phyloP scores from a whole-genome alignment of 2,329 filamentous ascomycete species.

The Didymella glomerata region DNA sequence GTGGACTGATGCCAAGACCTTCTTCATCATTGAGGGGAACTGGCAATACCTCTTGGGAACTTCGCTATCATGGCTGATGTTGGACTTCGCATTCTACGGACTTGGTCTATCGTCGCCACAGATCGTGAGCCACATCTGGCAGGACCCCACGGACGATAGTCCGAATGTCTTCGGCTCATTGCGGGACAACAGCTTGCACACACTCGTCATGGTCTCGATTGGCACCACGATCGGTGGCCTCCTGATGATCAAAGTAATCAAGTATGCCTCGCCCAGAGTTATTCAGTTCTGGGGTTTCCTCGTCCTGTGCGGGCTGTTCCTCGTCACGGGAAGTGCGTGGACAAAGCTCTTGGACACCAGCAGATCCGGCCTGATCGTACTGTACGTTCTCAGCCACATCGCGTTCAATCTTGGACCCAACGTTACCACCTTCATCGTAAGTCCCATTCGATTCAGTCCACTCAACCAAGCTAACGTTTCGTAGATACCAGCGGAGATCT shows the following conservation, averaged over 20 bases:
- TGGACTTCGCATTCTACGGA: constrained; percentile 51
- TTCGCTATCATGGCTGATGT: constrained; percentile 47
- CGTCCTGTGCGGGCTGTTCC: constrained; percentile 43
- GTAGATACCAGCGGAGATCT: constrained; percentile 64
- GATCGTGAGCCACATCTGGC: constrained; percentile 48
- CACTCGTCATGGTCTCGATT: constrained; percentile 47
- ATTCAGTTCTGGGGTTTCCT: constrained; percentile 48
- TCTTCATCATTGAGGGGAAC: constrained; percentile 48
- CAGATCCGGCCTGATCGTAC: constrained; percentile 39
- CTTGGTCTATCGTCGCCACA: constrained; percentile 48
- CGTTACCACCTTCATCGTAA: constrained; percentile 49
- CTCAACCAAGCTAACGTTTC: constrained; percentile 49
- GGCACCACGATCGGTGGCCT: constrained; percentile 43
- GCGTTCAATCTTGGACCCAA: constrained; percentile 50
- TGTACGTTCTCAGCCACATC: constrained; percentile 47
- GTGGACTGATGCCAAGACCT: constrained; percentile 42
- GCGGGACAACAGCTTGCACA: constrained; percentile 43
- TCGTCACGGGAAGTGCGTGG: constrained; percentile 46
- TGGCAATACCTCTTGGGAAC: constrained; percentile 51
- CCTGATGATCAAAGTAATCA: constrained; percentile 47
- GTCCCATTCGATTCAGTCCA: neutral
- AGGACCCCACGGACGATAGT: constrained; percentile 22
- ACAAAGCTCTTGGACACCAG: constrained; percentile 36
- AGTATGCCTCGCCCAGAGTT: constrained; percentile 44
- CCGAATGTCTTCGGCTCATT: constrained; percentile 37